Base-by-base conservation (phyloP, 2,329 filamentous ascomycete species). In the Thermothelomyces thermophilus region DNA sequence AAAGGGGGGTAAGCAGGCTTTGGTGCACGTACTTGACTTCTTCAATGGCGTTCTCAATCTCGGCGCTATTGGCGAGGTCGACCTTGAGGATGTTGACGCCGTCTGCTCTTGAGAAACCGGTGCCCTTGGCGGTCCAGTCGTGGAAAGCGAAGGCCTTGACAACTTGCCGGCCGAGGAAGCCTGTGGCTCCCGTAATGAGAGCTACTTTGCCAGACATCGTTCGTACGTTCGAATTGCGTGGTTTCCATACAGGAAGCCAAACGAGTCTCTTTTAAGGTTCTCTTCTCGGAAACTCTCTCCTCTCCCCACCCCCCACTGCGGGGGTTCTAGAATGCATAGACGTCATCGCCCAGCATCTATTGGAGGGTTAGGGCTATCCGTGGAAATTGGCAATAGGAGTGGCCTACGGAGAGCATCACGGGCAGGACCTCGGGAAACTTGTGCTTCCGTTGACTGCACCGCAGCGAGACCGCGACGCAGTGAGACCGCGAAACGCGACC, bases 161-260 rank as follows among this genome's bases (percentile, higher is more conserved):
- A 10, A 95, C 85, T 66, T 93, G 82, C 37, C 89, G 80, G 42
- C 90, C 90, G 2, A 95, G 77, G 10, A 95, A 76, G 48, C 90
- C 90, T 17, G 86, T 91, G 33, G 88, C 89, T 50, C 90, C 90
- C 6, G 90, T 95, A 48, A 95, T 72, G 22, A 95, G 74, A 9
- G 79, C 88, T 22, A 76, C 83, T 51, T 76, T 68, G 6, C 33
- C 41, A 13, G 43, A 37, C 56, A 56, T 57, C 11, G 31, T 46
- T 13, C 6, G 8, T 16, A n/a, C 7, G 2, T 6, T 35, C 8
- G 33, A 14, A 31, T n/a, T n/a, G n/a, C n/a, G n/a, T n/a, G n/a
- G n/a, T n/a, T n/a, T n/a, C 24, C 24, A 26, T 9, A 5, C 24
- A 5, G 9, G 24, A 26, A 5, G 24, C 24, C 24, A 26, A 26